Evolutionary conservation across 345 rosid genomes (phyloP).

Genomic region (Camelina hispida): DNA sequence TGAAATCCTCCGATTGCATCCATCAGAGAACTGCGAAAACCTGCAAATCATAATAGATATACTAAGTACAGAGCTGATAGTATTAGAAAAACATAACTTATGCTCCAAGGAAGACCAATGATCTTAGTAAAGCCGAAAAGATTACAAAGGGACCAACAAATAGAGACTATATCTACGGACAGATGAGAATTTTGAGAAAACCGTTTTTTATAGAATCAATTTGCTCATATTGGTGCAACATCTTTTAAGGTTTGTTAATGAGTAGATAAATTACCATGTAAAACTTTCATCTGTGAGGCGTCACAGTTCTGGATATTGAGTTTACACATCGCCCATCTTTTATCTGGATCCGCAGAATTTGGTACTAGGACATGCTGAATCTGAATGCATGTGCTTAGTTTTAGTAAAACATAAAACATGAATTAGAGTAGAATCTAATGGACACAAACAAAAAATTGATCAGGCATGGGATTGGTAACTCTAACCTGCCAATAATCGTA

Average conservation of each 20-base stretch:
- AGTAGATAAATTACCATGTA: constrained; percentile 58
- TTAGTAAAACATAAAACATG: constrained; percentile 35
- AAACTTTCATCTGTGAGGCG: constrained; percentile 56
- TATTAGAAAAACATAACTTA: not conserved
- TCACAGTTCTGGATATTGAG: constrained; percentile 60
- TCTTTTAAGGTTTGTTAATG: constrained; percentile 1
- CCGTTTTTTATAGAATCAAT: not conserved
- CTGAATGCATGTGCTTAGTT: constrained; percentile 47
- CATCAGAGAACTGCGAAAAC: constrained; percentile 63
- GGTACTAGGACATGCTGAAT: constrained; percentile 72
- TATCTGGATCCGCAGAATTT: constrained; percentile 52
- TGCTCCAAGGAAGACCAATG: constrained; percentile 5
- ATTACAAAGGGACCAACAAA: not conserved
- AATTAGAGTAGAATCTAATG: constrained; percentile 19
- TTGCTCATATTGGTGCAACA: not conserved
- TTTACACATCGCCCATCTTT: constrained; percentile 69
- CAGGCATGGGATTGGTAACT: too few relatives aligned
- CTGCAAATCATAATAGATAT: constrained; percentile 40
- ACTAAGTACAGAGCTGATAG: not conserved
- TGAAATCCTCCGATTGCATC: constrained; percentile 52
- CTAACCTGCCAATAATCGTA: constrained; percentile 95
- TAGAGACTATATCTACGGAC: not conserved
- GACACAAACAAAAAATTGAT: not conserved
- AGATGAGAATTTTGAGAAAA: constrained; percentile 1
- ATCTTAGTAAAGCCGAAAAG: not conserved